Base-by-base conservation (phyloP, 257 asterid species). In the Jacaranda copaia region DNA sequence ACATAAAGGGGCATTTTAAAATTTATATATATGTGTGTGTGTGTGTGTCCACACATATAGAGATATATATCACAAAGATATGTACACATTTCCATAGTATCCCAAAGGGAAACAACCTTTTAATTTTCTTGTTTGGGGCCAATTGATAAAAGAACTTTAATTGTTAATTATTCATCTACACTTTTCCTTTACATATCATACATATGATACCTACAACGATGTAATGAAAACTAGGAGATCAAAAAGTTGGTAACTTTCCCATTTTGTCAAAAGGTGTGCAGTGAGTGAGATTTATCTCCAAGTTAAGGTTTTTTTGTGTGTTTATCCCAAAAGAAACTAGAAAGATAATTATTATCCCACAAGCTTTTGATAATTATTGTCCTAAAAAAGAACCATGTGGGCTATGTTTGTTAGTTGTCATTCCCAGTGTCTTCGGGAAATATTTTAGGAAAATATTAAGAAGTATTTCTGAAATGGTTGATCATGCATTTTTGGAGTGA, bases 231-330 rank as follows among this genome's bases (percentile, higher is more conserved):
- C 76, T 58, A 82, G 67, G 6, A 46, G 70, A 72, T 66, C 60
- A 68, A 45, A 76, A 77, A 77, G 81, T 6, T 46, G 77, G 40
- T 65, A 51, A 12, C 67, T 83, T 83, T 83, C 83, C 75, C 77
- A 74, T 84, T 81, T 80, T 80, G 87, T 84, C 85, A 84, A 84
- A 84, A 84, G 36, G 87, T 73, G 70, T 58, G 76, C 76, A 80
- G 81, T 74, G 15, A 14, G 40, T 10, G 25, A 63, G 8, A 32
- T 61, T 65, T 36, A 71, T 81, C 65, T 56, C 20, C 53, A 20
- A 7, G 40, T 6, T 35, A 77, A 49, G 75, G 75, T 70, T 63
- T 46, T 45, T 70, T 6, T 55, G 8, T 55, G 9, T 55, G 61
- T 55, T 55, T n/a, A 55, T 55, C 61, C 5, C 32, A n/a, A 16